Base-by-base conservation (phyloP, 176 grass and related monocot genomes). In the Zoysia japonica region DNA sequence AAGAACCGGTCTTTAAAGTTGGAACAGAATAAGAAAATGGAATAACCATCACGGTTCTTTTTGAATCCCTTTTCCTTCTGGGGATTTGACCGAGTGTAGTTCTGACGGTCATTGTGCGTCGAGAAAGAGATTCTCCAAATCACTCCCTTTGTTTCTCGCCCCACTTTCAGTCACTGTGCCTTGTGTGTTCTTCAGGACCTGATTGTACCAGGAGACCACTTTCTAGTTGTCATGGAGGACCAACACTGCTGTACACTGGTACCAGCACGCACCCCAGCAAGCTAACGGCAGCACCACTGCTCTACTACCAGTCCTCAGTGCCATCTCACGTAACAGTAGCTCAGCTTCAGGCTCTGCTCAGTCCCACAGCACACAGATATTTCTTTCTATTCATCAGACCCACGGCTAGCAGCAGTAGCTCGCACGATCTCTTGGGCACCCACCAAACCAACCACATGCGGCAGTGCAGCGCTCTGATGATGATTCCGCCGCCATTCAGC, bases 201-300 rank as follows among this genome's bases (percentile, higher is more conserved):
- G 82, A 78, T 77, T 78, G 77, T 68, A 82, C 76, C 65, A 80
- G 54, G 84, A 65, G 76, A n/a, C 52, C 68, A 59, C 78, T 89
- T 89, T 77, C 72, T 78, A 35, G 61, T 78, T 85, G 83, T 73
- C 71, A 85, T 85, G 87, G 78, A 82, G 87, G 78, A 82, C 73
- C 78, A 80, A 75, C 77, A 72, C 72, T 71, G 40, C 74, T 76
- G 84, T 60, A 70, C 65, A 70, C 39, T 45, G 64, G 43, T 40
- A 61, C 66, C 39, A 76, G 65, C 76, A 48, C 76, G 42, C 76
- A 79, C 74, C 77, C 17, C 77, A 71, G 81, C 55, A 88, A 69
- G 39, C 76, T 76, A 88, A 88, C 84, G 81, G 81, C 70, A 49
- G 71, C 43, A 76, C 82, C 87, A 88, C 81, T 63, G 80, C n/a